Evolutionary conservation across 2,329 filamentous ascomycete genomes (phyloP).

Genomic region (Ambrosiella beaveri): DNA sequence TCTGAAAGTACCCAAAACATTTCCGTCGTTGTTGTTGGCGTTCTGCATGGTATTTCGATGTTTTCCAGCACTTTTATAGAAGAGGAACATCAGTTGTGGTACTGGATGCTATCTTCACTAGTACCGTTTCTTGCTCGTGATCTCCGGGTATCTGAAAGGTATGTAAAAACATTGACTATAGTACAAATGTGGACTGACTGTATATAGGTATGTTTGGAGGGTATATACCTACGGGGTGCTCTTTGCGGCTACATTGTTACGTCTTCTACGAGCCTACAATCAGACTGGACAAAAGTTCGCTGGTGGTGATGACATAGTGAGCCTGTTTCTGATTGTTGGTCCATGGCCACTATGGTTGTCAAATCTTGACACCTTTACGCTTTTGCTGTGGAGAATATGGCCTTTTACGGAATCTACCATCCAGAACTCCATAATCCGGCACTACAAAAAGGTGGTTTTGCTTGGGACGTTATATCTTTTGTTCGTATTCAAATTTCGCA

Average conservation of each 20-base stretch:
- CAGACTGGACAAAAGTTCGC: slow-evolving; percentile 95
- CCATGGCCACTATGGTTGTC: slow-evolving; percentile 57
- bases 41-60: slow-evolving; percentile 70
- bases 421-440: not conserved
- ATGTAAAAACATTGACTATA: slow-evolving; percentile 17
- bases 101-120: slow-evolving; percentile 45
- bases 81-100: slow-evolving; percentile 98
- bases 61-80: slow-evolving; percentile 96
- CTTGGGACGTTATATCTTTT: slow-evolving; percentile 31
- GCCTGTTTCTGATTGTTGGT: slow-evolving; percentile 46
- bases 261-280: slow-evolving; percentile 69
- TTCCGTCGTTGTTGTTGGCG: not conserved
- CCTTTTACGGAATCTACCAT: not conserved
- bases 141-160: not conserved
- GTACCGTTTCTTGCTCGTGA: not conserved
- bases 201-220: not conserved
- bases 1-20: not conserved
- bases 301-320: slow-evolving; percentile 75
- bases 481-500: slow-evolving; percentile 75
- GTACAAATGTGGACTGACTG: not conserved
- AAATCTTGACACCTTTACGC: slow-evolving; percentile 50
- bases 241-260: slow-evolving; percentile 36
- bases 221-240: slow-evolving; percentile 15
- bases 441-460: slow-evolving; percentile 16
- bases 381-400: slow-evolving; percentile 22